Evolutionary conservation across 768 basidiomycete genomes (phyloP).

Genomic region (Termitomyces sp.): DNA sequence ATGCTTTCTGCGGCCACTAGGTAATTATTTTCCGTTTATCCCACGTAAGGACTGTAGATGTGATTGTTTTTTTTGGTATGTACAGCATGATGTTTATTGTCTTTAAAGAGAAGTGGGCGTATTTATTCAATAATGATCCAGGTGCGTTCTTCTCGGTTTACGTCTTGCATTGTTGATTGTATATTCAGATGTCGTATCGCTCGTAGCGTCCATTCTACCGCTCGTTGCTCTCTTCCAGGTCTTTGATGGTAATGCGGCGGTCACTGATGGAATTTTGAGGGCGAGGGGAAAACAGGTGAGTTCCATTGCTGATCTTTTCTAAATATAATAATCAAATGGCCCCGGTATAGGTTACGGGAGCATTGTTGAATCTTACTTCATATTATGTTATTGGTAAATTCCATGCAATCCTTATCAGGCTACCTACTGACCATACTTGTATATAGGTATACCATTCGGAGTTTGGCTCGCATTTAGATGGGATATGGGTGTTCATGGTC

Average conservation of each 20-base stretch:
- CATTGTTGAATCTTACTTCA: background rate
- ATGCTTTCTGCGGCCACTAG: background rate
- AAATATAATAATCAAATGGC: background rate
- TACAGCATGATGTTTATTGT: background rate
- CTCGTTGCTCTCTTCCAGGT: background rate
- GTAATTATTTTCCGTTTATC: background rate
- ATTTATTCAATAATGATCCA: background rate
- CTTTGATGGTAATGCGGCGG: background rate
- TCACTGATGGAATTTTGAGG: background rate
- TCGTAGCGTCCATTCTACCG: background rate
- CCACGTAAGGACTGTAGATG: background rate
- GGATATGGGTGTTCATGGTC: too few species aligned
- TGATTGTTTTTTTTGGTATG: background rate
- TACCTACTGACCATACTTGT: background rate
- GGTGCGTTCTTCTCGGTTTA: too few species aligned
- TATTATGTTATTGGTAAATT: background rate
- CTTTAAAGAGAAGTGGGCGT: background rate
- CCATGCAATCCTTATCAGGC: too few species aligned
- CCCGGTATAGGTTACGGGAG: background rate
- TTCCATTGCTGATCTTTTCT: background rate
- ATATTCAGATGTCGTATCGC: background rate
- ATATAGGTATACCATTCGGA: background rate
- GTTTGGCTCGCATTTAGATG: too few species aligned
- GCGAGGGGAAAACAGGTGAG: background rate
- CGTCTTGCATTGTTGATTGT: background rate